A percentile compares a stretch with the other conserved stretches of the same genome.
Conservation (phyloP, 208 protist species). For the Acanthamoeba lenticulata region DNA sequence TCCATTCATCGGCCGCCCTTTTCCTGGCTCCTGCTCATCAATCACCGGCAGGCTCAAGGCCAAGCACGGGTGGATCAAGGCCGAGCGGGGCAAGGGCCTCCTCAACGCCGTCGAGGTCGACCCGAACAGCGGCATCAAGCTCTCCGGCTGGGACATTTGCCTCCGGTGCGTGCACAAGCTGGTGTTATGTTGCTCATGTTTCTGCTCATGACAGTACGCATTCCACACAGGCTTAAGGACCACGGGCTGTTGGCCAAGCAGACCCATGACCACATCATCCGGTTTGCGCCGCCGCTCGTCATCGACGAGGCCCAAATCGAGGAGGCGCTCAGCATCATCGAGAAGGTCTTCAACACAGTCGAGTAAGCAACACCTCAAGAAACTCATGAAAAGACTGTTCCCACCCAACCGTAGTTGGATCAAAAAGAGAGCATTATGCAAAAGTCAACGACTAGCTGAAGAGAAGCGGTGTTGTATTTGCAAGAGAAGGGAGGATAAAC, state of each 20-base stretch:
- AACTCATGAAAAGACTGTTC: not conserved
- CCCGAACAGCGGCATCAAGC: slow-evolving; percentile 66
- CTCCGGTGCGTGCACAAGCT: not conserved
- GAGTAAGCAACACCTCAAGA: not conserved
- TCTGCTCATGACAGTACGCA: slow-evolving; percentile 83
- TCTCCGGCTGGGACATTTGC: slow-evolving; percentile 50
- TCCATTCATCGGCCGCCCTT: slow-evolving; percentile 90
- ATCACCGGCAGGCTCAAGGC: slow-evolving; percentile 71
- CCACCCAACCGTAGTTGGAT: no score
- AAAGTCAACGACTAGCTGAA: no score
- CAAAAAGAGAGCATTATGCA: no score
- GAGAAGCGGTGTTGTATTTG: not conserved
- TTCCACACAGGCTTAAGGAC: slow-evolving; percentile 85
- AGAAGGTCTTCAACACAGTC: slow-evolving; percentile 66
- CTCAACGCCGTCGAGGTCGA: slow-evolving; percentile 92
- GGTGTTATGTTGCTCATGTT: not conserved
- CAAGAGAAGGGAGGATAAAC: not conserved
- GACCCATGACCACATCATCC: slow-evolving; percentile 94
- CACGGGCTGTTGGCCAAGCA: slow-evolving; percentile 93
- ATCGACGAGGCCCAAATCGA: slow-evolving; percentile 89
- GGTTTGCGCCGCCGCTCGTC: slow-evolving; percentile 92
- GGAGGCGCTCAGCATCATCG: slow-evolving; percentile 86
- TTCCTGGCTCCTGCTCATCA: slow-evolving; percentile 85
- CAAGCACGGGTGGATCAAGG: slow-evolving; percentile 78
- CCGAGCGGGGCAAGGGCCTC: slow-evolving; percentile 90